Conservation (phyloP, 2,329 filamentous ascomycete genomes). For the Anisogramma anomala region DNA sequence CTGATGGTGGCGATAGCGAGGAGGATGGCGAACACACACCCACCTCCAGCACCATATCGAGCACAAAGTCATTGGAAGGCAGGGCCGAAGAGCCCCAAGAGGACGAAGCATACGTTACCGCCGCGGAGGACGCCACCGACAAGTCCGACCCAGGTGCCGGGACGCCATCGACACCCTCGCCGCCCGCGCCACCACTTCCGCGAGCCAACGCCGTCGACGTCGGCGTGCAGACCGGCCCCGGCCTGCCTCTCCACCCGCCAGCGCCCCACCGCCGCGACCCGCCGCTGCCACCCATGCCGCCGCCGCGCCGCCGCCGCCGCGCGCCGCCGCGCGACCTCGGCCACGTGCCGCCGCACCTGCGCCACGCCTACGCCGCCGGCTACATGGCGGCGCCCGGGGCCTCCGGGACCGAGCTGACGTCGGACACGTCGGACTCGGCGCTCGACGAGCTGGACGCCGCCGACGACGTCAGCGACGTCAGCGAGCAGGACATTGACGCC, state of each 20-base stretch:
- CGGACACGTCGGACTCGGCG: conserved; percentile 3
- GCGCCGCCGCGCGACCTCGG: neutral
- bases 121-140: neutral
- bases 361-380: neutral
- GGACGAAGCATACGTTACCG: conserved; percentile 2
- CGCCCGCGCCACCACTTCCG: neutral
- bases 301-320: conserved; percentile 1
- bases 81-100: neutral
- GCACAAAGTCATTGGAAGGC: neutral
- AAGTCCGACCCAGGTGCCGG: neutral
- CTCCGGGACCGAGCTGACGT: neutral
- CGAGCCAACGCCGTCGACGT: conserved; percentile 1
- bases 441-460: conserved; percentile 16
- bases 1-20: neutral
- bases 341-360: conserved; percentile 5
- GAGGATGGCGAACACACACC: conserved; percentile 13
- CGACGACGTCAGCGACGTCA: conserved; percentile 20
- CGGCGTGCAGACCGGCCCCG: conserved; percentile 13
- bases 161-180: neutral
- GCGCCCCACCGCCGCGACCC: neutral
- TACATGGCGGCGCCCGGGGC: neutral
- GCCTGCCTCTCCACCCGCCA: neutral
- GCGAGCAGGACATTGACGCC: conserved; percentile 21
- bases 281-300: neutral
- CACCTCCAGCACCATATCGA: conserved; percentile 7